phyloP scores from a whole-genome alignment of 2,329 filamentous ascomycete genomes.

The Tolypocladium pustulatum region DNA sequence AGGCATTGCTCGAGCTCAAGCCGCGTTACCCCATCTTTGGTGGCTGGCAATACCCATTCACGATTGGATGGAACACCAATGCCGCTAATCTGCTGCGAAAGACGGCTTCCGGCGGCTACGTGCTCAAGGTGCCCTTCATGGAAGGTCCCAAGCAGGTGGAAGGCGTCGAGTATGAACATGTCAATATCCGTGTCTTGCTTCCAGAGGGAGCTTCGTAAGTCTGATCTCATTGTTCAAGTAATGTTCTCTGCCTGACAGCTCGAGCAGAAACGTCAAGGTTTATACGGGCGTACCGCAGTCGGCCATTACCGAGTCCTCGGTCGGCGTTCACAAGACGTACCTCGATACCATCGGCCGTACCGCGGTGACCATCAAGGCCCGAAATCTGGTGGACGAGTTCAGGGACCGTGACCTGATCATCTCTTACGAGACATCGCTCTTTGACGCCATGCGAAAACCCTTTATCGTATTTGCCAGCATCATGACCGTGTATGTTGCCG shows the following conservation, averaged over 20 bases:
- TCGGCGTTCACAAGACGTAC: slow-evolving; percentile 72
- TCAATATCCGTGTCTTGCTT: slow-evolving; percentile 72
- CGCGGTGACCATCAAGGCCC: slow-evolving; percentile 65
- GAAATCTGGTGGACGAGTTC: slow-evolving; percentile 85
- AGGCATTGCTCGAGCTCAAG: slow-evolving; percentile 80
- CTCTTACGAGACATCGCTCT: slow-evolving; percentile 73
- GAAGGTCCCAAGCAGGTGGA: slow-evolving; percentile 82
- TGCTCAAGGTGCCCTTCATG: slow-evolving; percentile 84
- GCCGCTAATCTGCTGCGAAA: slow-evolving; percentile 66
- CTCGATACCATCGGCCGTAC: slow-evolving; percentile 90
- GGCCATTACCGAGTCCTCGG: slow-evolving; percentile 45
- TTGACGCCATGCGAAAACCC: slow-evolving; percentile 74
- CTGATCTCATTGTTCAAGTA: background rate
- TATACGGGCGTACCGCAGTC: slow-evolving; percentile 59
- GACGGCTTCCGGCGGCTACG: slow-evolving; percentile 57
- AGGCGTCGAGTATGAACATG: slow-evolving; percentile 74
- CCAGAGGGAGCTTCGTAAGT: slow-evolving; percentile 83
- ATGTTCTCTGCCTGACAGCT: slow-evolving; percentile 18
- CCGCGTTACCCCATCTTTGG: slow-evolving; percentile 95
- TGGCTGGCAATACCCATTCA: slow-evolving; percentile 97
- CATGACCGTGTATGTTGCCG: slow-evolving; percentile 61
- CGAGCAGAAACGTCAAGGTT: slow-evolving; percentile 65
- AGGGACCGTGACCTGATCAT: slow-evolving; percentile 76
- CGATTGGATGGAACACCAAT: slow-evolving; percentile 89
- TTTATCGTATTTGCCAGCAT: slow-evolving; percentile 67